Evolutionary conservation across 495 filamentous ascomycete species (phyloP).

Genomic region (Saxophila tyrrhenica): DNA sequence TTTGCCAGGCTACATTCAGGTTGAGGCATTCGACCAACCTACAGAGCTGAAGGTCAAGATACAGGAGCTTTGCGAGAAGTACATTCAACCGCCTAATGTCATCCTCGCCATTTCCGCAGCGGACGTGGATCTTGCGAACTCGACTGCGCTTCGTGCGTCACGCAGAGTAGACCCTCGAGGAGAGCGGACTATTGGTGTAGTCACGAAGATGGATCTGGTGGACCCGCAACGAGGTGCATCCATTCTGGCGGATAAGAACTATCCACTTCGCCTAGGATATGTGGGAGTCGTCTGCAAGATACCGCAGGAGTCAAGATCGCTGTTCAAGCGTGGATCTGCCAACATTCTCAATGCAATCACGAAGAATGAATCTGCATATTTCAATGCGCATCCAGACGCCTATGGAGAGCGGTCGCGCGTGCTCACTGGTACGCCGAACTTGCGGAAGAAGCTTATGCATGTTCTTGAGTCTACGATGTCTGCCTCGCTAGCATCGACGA

Average conservation of each 20-base stretch:
- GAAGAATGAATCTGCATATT: conserved; percentile 81
- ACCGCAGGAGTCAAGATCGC: conserved; percentile 52
- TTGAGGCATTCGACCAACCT: conserved; percentile 82
- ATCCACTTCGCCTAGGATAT: conserved; percentile 90
- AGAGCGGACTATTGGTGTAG: conserved; percentile 91
- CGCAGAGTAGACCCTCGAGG: conserved; percentile 86
- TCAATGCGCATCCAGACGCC: conserved; percentile 69
- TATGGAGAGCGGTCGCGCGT: conserved; percentile 63
- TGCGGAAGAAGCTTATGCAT: conserved; percentile 92
- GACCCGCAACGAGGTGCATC: conserved; percentile 65
- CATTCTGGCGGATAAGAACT: conserved; percentile 80
- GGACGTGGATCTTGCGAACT: conserved; percentile 95
- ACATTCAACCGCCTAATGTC: conserved; percentile 91
- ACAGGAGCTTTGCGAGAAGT: conserved; percentile 92
- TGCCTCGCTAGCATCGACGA: conserved; percentile 71
- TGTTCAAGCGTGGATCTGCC: conserved; percentile 74
- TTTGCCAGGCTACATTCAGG: conserved; percentile 93
- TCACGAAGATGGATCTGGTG: conserved; percentile 98
- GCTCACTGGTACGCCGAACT: conserved; percentile 67
- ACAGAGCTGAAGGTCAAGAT: conserved; percentile 91
- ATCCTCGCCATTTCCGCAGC: conserved; percentile 96
- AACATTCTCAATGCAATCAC: conserved; percentile 73
- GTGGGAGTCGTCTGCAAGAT: conserved; percentile 86
- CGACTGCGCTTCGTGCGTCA: conserved; percentile 81
- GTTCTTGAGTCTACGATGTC: conserved; percentile 97